Evolutionary conservation across 352 stramenopile genomes (phyloP).

Genomic region (Phytophthora fragariaefolia): DNA sequence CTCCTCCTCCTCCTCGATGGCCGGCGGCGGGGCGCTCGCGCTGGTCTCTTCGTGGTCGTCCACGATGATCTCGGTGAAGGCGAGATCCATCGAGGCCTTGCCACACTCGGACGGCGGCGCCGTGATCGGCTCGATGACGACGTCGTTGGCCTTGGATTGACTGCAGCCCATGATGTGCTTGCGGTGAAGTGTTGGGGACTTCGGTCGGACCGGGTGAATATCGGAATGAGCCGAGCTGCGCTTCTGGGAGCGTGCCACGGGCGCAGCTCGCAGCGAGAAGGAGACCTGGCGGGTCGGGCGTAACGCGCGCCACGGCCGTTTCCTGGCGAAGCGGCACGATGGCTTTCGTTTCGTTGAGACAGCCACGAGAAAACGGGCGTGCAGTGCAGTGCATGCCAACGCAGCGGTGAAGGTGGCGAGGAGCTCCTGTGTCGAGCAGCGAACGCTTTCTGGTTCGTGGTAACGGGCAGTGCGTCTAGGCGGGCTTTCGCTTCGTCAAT

Average conservation of each 20-base stretch:
- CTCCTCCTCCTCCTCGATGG: slow-evolving; percentile 12
- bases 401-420: neutral
- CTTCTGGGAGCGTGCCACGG: neutral
- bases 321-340: slow-evolving; percentile 18
- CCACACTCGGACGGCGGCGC: slow-evolving; percentile 35
- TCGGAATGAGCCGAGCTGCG: slow-evolving; percentile 29
- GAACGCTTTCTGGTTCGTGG: neutral
- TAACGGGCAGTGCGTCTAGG: slow-evolving; percentile 8
- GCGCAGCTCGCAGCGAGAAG: too few relatives aligned
- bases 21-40: slow-evolving; percentile 21
- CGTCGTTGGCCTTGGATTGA: slow-evolving; percentile 63
- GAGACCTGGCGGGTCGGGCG: neutral
- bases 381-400: neutral
- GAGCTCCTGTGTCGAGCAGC: neutral
- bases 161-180: slow-evolving; percentile 61
- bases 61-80: slow-evolving; percentile 37
- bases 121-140: slow-evolving; percentile 46
- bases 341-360: too few relatives aligned
- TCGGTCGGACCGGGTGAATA: slow-evolving; percentile 28
- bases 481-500: slow-evolving; percentile 12
- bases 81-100: slow-evolving; percentile 38
- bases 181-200: slow-evolving; percentile 4
- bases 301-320: slow-evolving; percentile 9
- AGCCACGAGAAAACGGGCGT: slow-evolving; percentile 21
- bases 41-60: slow-evolving; percentile 34